Evolutionary conservation across 495 filamentous ascomycete genomes (phyloP).

Genomic region (Alectoria sarmentosa): DNA sequence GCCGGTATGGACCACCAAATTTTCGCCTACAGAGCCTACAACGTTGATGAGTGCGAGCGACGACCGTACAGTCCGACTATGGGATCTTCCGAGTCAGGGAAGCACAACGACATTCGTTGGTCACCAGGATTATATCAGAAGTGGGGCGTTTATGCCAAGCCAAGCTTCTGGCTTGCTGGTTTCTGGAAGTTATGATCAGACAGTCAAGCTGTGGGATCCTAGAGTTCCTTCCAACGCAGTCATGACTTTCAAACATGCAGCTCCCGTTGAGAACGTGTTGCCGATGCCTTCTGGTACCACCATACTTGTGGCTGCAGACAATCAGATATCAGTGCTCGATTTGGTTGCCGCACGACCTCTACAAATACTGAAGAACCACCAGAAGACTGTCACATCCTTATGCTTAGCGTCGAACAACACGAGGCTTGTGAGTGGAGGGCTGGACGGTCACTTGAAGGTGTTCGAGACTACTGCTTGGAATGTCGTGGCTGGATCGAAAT

Average conservation of each 20-base stretch:
- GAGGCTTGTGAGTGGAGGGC: conserved; percentile 73
- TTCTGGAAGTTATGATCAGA: conserved; percentile 88
- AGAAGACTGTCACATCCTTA: conserved; percentile 92
- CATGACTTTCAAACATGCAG: conserved; percentile 89
- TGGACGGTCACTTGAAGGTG: conserved; percentile 95
- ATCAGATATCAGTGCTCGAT: conserved; percentile 88
- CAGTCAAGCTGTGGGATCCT: conserved; percentile 90
- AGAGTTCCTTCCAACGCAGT: conserved; percentile 58
- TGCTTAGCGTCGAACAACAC: conserved; percentile 67
- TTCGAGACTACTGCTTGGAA: conserved; percentile 92
- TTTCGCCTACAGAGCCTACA: conserved; percentile 80
- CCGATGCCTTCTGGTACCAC: conserved; percentile 82
- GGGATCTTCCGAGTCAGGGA: conserved; percentile 80
- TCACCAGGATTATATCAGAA: conserved; percentile 86
- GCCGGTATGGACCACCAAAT: conserved; percentile 86
- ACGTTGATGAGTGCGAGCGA: conserved; percentile 77
- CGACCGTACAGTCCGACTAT: conserved; percentile 84
- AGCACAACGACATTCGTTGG: conserved; percentile 74
- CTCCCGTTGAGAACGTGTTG: conserved; percentile 77
- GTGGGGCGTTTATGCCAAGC: conserved; percentile 77
- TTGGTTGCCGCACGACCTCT: conserved; percentile 84
- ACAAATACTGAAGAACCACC: conserved; percentile 83
- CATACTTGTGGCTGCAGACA: conserved; percentile 75
- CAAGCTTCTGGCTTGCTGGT: conserved; percentile 63
- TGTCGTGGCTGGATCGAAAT: conserved; percentile 85